A percentile compares a stretch with the other conserved stretches of the same genome.
phyloP scores from a whole-genome alignment of 495 filamentous ascomycete genomes.

The Apodospora peruviana region DNA sequence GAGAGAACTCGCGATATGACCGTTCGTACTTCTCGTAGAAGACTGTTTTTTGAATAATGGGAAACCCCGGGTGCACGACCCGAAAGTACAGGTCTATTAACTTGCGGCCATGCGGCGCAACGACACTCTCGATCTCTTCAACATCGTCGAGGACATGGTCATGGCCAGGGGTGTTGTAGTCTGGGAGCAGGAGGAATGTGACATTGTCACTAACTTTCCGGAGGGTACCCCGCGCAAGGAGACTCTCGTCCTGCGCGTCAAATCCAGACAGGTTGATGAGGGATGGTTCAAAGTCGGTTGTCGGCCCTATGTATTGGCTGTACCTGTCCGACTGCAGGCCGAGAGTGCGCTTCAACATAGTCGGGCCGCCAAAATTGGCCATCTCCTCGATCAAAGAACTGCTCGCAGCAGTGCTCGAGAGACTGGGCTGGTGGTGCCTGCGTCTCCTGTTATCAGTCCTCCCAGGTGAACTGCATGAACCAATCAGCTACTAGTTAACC shows the following conservation, averaged over 20 bases:
- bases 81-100: slow-evolving; percentile 85
- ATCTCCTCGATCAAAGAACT: slow-evolving; percentile 54
- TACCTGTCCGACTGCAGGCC: slow-evolving; percentile 58
- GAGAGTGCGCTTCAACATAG: slow-evolving; percentile 57
- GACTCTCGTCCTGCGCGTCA: slow-evolving; percentile 66
- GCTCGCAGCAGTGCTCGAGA: slow-evolving; percentile 49
- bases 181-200: slow-evolving; percentile 76
- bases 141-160: slow-evolving; percentile 58
- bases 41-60: slow-evolving; percentile 80
- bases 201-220: slow-evolving; percentile 76
- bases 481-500: slow-evolving; percentile 40
- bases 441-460: slow-evolving; percentile 48
- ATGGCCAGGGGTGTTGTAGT: slow-evolving; percentile 55
- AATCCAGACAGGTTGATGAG: slow-evolving; percentile 67
- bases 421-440: slow-evolving; percentile 46
- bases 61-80: slow-evolving; percentile 83
- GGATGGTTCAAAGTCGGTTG: slow-evolving; percentile 67
- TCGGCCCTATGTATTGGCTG: slow-evolving; percentile 61
- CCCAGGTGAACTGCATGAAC: slow-evolving; percentile 43
- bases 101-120: slow-evolving; percentile 73
- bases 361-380: slow-evolving; percentile 56
- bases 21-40: slow-evolving; percentile 81
- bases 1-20: slow-evolving; percentile 71
- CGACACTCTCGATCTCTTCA: slow-evolving; percentile 75
- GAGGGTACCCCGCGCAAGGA: slow-evolving; percentile 60